Evolutionary conservation across 805 yeast genomes (phyloP).

Genomic region (Debaryomyces prosopidis): DNA sequence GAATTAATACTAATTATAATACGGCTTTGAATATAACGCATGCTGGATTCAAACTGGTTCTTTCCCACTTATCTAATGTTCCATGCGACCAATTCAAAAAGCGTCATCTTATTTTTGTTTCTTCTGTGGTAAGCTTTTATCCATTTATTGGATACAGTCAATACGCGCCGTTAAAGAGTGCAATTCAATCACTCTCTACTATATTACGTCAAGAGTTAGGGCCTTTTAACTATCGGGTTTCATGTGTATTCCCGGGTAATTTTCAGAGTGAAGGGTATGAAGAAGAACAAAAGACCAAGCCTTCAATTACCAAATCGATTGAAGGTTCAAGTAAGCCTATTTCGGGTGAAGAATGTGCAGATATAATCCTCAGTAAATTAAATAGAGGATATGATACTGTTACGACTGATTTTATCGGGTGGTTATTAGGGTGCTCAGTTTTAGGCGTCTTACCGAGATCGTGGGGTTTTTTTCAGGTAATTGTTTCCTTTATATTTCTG

Average conservation of each 20-base stretch:
- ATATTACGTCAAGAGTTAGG: constrained; percentile 78
- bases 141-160: constrained; percentile 91
- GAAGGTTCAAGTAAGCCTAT: constrained; percentile 85
- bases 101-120: constrained; percentile 56
- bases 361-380: constrained; percentile 54
- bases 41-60: constrained; percentile 49
- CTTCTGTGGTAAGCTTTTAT: constrained; percentile 79
- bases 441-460: constrained; percentile 72
- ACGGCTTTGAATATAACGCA: constrained; percentile 76
- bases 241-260: constrained; percentile 85
- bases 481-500: constrained; percentile 37
- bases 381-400: constrained; percentile 68
- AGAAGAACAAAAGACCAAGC: constrained; percentile 82
- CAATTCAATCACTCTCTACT: constrained; percentile 72
- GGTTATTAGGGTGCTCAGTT: constrained; percentile 68
- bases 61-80: constrained; percentile 7
- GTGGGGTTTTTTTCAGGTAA: constrained; percentile 48
- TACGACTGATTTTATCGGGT: constrained; percentile 82
- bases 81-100: constrained; percentile 33
- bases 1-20: constrained; percentile 68
- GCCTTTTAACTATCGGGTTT: constrained; percentile 66
- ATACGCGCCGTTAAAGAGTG: constrained; percentile 88
- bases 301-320: constrained; percentile 73
- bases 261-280: constrained; percentile 85
- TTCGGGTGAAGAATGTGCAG: constrained; percentile 64